Base-by-base conservation (phyloP, 2,329 filamentous ascomycete species). In the Albophoma yamanashiensis region DNA sequence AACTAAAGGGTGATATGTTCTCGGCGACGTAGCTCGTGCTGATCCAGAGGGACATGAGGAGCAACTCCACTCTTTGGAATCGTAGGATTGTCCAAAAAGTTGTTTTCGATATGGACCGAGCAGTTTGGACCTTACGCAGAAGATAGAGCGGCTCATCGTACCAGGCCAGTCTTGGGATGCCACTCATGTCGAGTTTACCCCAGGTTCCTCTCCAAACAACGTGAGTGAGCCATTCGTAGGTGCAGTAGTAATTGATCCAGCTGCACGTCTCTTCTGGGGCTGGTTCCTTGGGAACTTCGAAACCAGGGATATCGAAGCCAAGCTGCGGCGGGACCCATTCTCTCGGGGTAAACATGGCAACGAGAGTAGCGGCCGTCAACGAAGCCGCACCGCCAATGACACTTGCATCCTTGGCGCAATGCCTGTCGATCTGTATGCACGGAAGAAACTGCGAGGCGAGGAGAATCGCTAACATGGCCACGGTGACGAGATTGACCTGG, bases 131-230 rank as follows among this genome's bases (percentile, higher is more conserved):
- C 60, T 71, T 74, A 27, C 70, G 69, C 2, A 82, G 70, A 20
- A 82, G 74, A 57, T 80, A 69, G 27, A 77, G 67, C 11, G 81
- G 81, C 62, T 83, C 79, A 58, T 83, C 81, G 63, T 83, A 83
- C 79, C 80, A 82, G 2, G 81, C 78, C 38, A 83, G 68, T 36
- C 65, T 73, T 3, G 79, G 79, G 25, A 83, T 74, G 63, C 78
- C 75, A 43, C 77, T 73, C 64, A 80, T 73, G 34, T 77, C 76
- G 59, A 83, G 71, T 58, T 75, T 71, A 7, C 72, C 71, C 39
- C 71, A 74, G 52, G 74, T 71, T 34, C 80, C 80, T 62, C 75
- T 79, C 70, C 79, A 75, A 57, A 82, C 74, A 53, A 79, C 68
- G 31, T 76, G 75, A 3, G 77, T 79, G 38, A 82, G 69, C 77